Evolutionary conservation across 2,329 filamentous ascomycete genomes (phyloP), one percentile per base, ranked within the genome.

Genomic region (Ustulina deusta): DNA sequence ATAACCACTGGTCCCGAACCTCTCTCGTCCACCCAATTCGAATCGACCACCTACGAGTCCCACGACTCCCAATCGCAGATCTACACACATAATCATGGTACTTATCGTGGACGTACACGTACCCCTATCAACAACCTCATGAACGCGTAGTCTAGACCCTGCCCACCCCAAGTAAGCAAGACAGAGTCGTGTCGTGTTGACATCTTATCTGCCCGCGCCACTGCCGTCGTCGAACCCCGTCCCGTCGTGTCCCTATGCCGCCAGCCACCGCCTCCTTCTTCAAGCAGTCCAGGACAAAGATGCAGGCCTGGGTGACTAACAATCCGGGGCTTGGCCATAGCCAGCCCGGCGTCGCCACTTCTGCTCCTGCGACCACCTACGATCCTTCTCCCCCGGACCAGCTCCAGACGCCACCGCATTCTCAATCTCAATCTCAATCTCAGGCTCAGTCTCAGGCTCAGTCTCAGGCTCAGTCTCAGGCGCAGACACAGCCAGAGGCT

Each of bases 261-360:
- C 74, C 74, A 22, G 76, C 72, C 65, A 70, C 74, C 42, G 63
- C 69, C 46, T 66, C 69, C 60, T 76, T 78, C 71, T 72, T 78
- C n/a, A 75, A 77, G 67, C 71, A 74, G 40, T 77, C 74, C 13
- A 78, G 74, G 68, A 74, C 63, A 20, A 78, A 76, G 66, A 78
- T 78, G 77, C 77, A 78, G 65, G 77, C 75, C 69, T 78, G 76
- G 76, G 77, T 78, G 32, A 76, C 75, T 27, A 77, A 72, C 65
- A 74, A 73, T 32, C 61, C 64, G 36, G 76, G 73, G 65, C 66
- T 69, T 46, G 67, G 68, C 63, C 70, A 70, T 61, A 71, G 70
- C 60, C 74, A 75, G 61, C 66, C 76, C 56, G 69, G 63, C 46
- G 61, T 75, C 63, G 70, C 69, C 61, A 71, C 74, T 58, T 69